Evolutionary conservation across 2,329 filamentous ascomycete genomes (phyloP).

Genomic region (Talaromyces sp.): DNA sequence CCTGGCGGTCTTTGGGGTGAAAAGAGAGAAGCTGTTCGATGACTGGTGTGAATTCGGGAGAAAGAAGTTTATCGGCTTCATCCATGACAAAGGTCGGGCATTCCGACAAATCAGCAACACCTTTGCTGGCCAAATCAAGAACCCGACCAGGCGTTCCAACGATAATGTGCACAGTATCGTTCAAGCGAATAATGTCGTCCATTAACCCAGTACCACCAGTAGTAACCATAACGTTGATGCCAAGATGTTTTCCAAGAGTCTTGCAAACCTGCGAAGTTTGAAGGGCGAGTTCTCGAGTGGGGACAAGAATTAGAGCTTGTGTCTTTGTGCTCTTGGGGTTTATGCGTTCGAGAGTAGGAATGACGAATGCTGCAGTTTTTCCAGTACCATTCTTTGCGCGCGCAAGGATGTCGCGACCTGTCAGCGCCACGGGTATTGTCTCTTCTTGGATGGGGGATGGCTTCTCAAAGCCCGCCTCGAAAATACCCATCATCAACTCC

Average conservation of each 20-base stretch:
- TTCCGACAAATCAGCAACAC: constrained; percentile 90
- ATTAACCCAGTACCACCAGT: constrained; percentile 92
- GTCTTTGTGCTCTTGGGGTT: constrained; percentile 96
- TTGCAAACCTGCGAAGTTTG: constrained; percentile 99
- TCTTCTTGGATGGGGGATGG: constrained; percentile 99
- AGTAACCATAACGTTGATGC: constrained; percentile 98
- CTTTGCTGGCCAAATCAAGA: constrained; percentile 91
- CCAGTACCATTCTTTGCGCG: constrained; percentile 98
- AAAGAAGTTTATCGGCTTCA: constrained; percentile 96
- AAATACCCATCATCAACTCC: constrained; percentile 97
- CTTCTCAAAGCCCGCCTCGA: constrained; percentile 98
- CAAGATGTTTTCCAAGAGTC: constrained; percentile 92
- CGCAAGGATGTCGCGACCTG: constrained; percentile 89
- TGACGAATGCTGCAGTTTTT: constrained; percentile 97
- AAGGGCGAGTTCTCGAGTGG: constrained; percentile 92
- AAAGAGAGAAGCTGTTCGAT: constrained; percentile 95
- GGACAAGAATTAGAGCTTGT: constrained; percentile 92
- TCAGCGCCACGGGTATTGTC: constrained; percentile 92
- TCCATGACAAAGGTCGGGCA: constrained; percentile 99
- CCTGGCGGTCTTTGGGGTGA: constrained; percentile 94
- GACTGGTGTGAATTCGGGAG: constrained; percentile 92
- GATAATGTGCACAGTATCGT: constrained; percentile 93
- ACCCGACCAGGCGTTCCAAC: constrained; percentile 96
- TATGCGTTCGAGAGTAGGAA: constrained; percentile 89
- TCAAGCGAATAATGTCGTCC: constrained; percentile 92